These are phyloP conservation scores for Pyrenophora teres DNA, from an alignment of 2,329 filamentous ascomycete species.

Conservation along the genomic window DNA sequence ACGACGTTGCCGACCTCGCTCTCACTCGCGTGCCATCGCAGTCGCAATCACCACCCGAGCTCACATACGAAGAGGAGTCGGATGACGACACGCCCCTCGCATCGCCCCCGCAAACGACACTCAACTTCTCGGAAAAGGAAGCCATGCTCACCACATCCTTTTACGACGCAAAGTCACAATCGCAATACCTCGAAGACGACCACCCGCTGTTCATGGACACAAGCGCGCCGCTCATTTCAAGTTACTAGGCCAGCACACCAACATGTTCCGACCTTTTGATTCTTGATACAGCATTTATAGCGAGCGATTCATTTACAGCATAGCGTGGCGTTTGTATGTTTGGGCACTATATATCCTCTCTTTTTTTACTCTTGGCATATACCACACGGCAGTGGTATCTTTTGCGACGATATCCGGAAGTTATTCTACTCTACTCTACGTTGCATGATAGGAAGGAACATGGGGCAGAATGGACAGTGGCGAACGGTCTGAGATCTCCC, in stretches of 20 bases:
- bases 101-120: conserved; percentile 51
- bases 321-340: conserved; percentile 28
- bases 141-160: conserved; percentile 53
- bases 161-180: conserved; percentile 49
- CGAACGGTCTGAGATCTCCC: conserved; percentile 32
- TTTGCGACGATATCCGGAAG: conserved; percentile 10
- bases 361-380: conserved; percentile 14
- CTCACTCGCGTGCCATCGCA: conserved; percentile 52
- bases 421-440: conserved; percentile 36
- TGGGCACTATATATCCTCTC: conserved; percentile 38
- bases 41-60: conserved; percentile 55
- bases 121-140: conserved; percentile 55
- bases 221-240: conserved; percentile 47
- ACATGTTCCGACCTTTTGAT: conserved; percentile 36
- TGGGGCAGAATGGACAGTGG: conserved; percentile 7
- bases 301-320: conserved; percentile 43
- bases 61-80: conserved; percentile 55
- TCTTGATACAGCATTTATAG: conserved; percentile 47
- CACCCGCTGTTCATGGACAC: conserved; percentile 50
- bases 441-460: conserved; percentile 10
- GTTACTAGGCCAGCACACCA: conserved; percentile 42
- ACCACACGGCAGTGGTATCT: conserved; percentile 18
- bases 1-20: conserved; percentile 53
- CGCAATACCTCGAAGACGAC: conserved; percentile 45
- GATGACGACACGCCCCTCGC: conserved; percentile 56